Conservation (phyloP, 2,329 filamentous ascomycete genomes). For the Akanthomyces dipterigenus region DNA sequence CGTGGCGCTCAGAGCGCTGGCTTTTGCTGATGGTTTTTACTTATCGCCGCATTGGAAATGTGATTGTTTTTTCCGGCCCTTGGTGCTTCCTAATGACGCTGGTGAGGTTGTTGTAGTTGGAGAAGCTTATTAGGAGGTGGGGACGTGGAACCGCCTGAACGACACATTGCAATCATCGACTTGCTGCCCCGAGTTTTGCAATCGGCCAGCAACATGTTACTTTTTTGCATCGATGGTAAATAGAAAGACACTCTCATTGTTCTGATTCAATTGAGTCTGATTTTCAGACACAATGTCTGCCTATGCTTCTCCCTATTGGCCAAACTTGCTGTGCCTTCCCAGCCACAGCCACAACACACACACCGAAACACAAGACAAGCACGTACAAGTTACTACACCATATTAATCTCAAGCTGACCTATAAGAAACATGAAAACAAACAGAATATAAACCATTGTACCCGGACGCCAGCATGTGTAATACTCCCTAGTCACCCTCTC, state of each 20-base stretch:
- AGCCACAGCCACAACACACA: background rate
- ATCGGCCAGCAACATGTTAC: background rate
- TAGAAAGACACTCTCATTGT: background rate
- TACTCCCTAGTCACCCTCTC: background rate
- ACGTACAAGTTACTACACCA: background rate
- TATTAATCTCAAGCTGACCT: background rate
- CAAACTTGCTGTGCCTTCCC: no score
- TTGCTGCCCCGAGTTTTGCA: background rate
- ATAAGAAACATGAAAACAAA: background rate
- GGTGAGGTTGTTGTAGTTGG: background rate
- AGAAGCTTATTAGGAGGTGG: background rate
- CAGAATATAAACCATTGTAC: slow-evolving; percentile 10
- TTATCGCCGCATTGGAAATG: no score
- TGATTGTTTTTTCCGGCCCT: no score
- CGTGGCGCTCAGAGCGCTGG: background rate
- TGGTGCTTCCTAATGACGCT: background rate
- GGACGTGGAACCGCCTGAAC: background rate
- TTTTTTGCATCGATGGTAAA: background rate
- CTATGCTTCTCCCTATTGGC: no score
- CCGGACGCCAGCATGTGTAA: slow-evolving; percentile 11
- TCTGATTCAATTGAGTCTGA: background rate
- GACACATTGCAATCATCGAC: background rate
- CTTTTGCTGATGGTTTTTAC: no score
- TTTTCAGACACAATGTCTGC: background rate
- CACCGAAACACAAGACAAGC: background rate